phyloP scores from a whole-genome alignment of 148 eudicot species.

The Diospyros lotus region DNA sequence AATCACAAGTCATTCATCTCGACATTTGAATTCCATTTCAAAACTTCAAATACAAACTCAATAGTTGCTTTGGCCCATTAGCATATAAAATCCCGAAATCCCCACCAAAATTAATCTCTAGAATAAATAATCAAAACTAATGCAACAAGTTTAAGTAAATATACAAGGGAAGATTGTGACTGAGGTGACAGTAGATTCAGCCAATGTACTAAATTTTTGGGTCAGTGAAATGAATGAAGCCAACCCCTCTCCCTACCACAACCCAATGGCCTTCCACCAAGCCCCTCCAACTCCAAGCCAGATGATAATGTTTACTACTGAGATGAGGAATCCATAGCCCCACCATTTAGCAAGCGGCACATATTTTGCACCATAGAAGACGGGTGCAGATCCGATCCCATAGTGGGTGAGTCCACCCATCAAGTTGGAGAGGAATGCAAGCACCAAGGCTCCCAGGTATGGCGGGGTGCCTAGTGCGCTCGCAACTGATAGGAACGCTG shows the following conservation, averaged over 20 bases:
- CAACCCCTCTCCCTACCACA: conserved; percentile 49
- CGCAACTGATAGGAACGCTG: conserved; percentile 90
- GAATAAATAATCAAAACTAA: conserved; percentile 9
- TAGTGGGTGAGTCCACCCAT: conserved; percentile 99
- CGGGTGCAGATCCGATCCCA: conserved; percentile 95
- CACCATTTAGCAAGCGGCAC: conserved; percentile 95
- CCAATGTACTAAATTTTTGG: conserved; percentile 1
- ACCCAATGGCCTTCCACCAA: conserved; percentile 95
- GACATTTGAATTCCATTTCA: no score
- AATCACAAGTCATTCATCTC: no score
- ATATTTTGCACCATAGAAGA: conserved; percentile 89
- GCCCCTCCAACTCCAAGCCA: conserved; percentile 97
- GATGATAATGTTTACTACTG: conserved; percentile 75
- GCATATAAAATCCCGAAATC: not conserved
- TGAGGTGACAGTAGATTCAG: not conserved
- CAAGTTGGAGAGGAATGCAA: conserved; percentile 81
- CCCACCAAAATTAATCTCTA: conserved; percentile 15
- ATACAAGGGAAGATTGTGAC: conserved; percentile 7
- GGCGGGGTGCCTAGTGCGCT: conserved; percentile 93
- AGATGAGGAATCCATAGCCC: conserved; percentile 86
- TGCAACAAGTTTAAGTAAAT: conserved; percentile 1
- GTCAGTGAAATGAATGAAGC: conserved; percentile 19
- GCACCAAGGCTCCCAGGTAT: conserved; percentile 79
- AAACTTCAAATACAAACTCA: no score
- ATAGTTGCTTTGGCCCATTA: no score